A percentile compares a stretch with the other conserved stretches of the same genome.
Conservation (phyloP, 495 filamentous ascomycete species). For the Penicillium steckii region DNA sequence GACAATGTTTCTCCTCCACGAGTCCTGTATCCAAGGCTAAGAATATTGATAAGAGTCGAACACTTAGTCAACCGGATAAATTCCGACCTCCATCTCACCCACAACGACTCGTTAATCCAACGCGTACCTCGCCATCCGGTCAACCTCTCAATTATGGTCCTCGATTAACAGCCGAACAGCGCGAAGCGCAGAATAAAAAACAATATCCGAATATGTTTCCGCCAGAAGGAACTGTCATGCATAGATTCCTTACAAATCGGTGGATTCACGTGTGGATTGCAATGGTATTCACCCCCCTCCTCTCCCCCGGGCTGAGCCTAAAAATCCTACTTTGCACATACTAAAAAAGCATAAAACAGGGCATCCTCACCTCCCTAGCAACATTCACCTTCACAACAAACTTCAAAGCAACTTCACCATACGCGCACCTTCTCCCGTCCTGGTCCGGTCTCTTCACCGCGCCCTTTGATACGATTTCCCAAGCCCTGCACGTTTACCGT, state of each 20-base stretch:
- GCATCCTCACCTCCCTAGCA: slow-evolving; percentile 65
- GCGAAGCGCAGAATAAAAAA: slow-evolving; percentile 57
- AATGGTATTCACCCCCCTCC: slow-evolving; percentile 60
- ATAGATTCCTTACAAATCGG: slow-evolving; percentile 70
- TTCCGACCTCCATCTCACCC: slow-evolving; percentile 87
- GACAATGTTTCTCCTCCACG: slow-evolving; percentile 28
- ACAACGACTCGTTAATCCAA: slow-evolving; percentile 49
- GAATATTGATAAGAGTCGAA: slow-evolving; percentile 45
- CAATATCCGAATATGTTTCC: slow-evolving; percentile 83
- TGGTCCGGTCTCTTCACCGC: slow-evolving; percentile 57
- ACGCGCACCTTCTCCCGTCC: slow-evolving; percentile 67
- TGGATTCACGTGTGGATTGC: slow-evolving; percentile 77
- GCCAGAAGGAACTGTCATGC: slow-evolving; percentile 67
- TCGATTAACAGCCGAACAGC: slow-evolving; percentile 55
- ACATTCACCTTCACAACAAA: slow-evolving; percentile 65
- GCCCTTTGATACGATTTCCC: slow-evolving; percentile 58
- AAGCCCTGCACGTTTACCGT: slow-evolving; percentile 63
- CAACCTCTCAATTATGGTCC: slow-evolving; percentile 65
- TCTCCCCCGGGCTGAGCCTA: too few species aligned
- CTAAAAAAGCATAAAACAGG: slow-evolving; percentile 35
- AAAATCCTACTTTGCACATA: background rate
- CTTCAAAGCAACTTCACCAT: slow-evolving; percentile 69
- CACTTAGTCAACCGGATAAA: slow-evolving; percentile 75
- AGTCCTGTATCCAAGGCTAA: slow-evolving; percentile 11
- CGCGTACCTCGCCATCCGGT: slow-evolving; percentile 26